Evolutionary conservation across 768 basidiomycete genomes (phyloP).

Genomic region (Naganishia vaughanmartiniae): DNA sequence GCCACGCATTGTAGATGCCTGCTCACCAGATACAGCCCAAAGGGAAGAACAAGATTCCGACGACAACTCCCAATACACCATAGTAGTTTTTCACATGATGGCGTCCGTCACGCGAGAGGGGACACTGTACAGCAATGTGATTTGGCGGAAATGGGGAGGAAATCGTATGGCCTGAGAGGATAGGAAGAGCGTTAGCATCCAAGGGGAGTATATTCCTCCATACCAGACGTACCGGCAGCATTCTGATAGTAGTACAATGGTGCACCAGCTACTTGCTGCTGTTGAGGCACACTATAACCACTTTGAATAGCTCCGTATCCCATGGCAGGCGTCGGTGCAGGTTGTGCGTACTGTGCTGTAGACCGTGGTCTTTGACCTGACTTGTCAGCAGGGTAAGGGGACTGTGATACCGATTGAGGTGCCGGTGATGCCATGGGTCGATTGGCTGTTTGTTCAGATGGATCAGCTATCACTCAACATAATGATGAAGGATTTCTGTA

Average conservation of each 20-base stretch:
- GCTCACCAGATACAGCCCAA: constrained; percentile 29
- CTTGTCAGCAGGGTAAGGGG: constrained; percentile 10
- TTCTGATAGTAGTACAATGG: constrained; percentile 28
- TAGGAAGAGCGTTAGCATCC: neutral
- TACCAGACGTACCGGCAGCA: constrained; percentile 3
- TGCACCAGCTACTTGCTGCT: neutral
- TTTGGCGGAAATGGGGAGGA: constrained; percentile 12
- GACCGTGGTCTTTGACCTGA: neutral
- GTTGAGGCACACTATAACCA: neutral
- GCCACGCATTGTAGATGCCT: too few relatives aligned
- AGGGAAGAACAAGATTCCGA: constrained; percentile 23
- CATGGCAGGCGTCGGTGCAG: constrained; percentile 3
- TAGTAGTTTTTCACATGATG: constrained; percentile 7
- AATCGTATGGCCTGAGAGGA: constrained; percentile 13
- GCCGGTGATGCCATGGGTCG: neutral
- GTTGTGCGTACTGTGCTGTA: neutral
- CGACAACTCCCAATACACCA: constrained; percentile 19
- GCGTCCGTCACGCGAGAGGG: neutral
- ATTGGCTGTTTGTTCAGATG: neutral
- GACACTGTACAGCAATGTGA: constrained; percentile 22
- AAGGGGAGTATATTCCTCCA: neutral
- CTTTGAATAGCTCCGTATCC: constrained; percentile 12
- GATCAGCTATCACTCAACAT: too few relatives aligned
- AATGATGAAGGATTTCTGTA: too few relatives aligned
- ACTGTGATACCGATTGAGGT: neutral